Evolutionary conservation across 495 filamentous ascomycete genomes (phyloP), one percentile per base, ranked within the genome.

Genomic region (Glutinoglossum americanum): DNA sequence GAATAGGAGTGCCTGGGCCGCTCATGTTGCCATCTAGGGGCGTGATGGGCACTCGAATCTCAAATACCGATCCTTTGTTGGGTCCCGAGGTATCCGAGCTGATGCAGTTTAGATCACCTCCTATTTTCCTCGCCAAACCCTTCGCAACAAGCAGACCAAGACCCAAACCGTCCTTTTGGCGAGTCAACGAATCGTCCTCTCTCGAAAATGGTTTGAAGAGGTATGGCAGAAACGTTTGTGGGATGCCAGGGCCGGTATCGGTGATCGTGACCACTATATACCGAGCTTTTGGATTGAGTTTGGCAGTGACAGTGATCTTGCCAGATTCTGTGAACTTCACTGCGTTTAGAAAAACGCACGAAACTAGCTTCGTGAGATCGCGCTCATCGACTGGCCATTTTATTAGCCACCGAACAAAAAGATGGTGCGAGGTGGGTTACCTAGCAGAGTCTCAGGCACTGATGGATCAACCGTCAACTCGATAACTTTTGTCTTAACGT

Each of bases 301-400:
- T 73, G 8, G 78, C 80, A 35, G 64, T 74, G 4, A 89, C 65
- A 0, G 69, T 74, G 54, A 89, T 82, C n/a, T 68, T 72, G 23
- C 85, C 85, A 56, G 71, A 73, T 59, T 84, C 80, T 0, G 85
- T 87, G 62, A 88, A 89, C 64, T 89, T 89, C 57, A 89, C 75
- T 3, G 85, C 85, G 65, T 89, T 89, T 30, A 85, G 69, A 57
- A 87, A 78, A 17, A 89, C 76, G 58, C 82, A 84, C 9, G 83
- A 85, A 1, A 87, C 76, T 58, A 85, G 65, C 63, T 87, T 88
- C 11, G 80, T 77, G n/a, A 89, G 65, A 59, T 85, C 81, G 57
- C 80, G 76, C 62, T 84, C 79, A 66, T 86, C 83, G 56, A 82
- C 73, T 74, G 61, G 15, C 47, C 23, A 47, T 26, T 54, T 48